Base-by-base conservation (phyloP, 345 rosid genomes). In the Gossypium mustelinum region DNA sequence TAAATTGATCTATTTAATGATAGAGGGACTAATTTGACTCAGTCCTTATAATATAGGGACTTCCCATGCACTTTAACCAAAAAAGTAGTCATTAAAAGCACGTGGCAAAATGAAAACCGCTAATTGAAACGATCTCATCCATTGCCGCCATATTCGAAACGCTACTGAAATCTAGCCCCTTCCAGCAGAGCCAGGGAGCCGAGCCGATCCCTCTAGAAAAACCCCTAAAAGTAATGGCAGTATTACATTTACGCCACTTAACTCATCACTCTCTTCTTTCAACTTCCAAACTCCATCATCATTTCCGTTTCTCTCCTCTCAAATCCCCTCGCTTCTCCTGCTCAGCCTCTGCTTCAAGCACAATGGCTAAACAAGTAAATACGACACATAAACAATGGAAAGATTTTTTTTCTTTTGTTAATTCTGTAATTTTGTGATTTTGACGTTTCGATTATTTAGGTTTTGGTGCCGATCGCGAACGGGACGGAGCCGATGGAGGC, bases 401-500 rank as follows among this genome's bases (percentile, higher is more conserved):
- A 7, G 0, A 34, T 34, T 34, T 1, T 44, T 2, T 9, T 41
- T 18, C 22, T 54, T 5, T 34, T 34, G 12, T 17, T 51, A 72
- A 75, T 85, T 78, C 95, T 54, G 17, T 3, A 52, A 0, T 55
- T 18, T 18, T n/a, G 17, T n/a, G 16, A 55, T 55, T 55, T 55
- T 18, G 11, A 18, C 9, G 11, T 55, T 55, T 2, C 3, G 25
- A 9, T 55, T 55, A 9, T 55, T 55, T 55, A 55, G 59, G 59
- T 18, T 55, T 55, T 55, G 59, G 59, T 55, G 24, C 59, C 59
- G 59, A 55, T 55, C 20, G 59, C 59, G 8, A 83, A 92, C 72
- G 98, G 97, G 14, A 88, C 90, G 48, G 98, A 94, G 83, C 97
- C 98, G 75, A 86, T 94, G 85, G 97, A 94, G 81, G 97, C 97